These are phyloP conservation scores for Orbilia javanica DNA, from an alignment of 2,329 filamentous ascomycete genomes.

Conservation along the genomic window DNA sequence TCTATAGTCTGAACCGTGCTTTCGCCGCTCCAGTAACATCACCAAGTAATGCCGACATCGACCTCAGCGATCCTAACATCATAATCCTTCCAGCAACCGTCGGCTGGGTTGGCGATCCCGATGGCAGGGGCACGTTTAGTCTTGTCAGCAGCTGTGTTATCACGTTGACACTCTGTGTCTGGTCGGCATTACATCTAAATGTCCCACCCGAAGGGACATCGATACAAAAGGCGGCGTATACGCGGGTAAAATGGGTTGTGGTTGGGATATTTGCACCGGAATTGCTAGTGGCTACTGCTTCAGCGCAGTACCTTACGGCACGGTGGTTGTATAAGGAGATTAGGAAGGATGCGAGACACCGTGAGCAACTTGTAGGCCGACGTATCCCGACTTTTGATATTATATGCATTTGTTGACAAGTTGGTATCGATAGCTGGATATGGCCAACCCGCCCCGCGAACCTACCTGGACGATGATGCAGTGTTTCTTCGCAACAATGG, in stretches of 20 bases:
- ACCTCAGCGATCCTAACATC: neutral
- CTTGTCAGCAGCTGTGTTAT: slow-evolving; percentile 64
- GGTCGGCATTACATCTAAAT: slow-evolving; percentile 65
- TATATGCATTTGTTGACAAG: slow-evolving; percentile 1
- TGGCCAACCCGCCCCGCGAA: slow-evolving; percentile 43
- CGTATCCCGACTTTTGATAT: neutral
- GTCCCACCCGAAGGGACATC: slow-evolving; percentile 61
- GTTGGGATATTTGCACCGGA: slow-evolving; percentile 64
- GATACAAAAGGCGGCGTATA: slow-evolving; percentile 33
- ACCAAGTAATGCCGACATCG: neutral
- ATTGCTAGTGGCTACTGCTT: slow-evolving; percentile 63
- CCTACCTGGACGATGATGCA: slow-evolving; percentile 53
- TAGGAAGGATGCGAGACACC: slow-evolving; percentile 44
- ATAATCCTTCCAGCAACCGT: slow-evolving; percentile 20
- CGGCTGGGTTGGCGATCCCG: slow-evolving; percentile 60
- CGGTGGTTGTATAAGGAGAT: slow-evolving; percentile 44
- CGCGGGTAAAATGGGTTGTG: slow-evolving; percentile 63
- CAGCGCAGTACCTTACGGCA: slow-evolving; percentile 57
- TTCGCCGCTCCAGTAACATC: slow-evolving; percentile 25
- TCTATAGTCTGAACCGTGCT: slow-evolving; percentile 18
- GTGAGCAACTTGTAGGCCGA: slow-evolving; percentile 18
- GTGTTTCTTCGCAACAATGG: slow-evolving; percentile 55
- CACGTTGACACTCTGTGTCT: slow-evolving; percentile 65
- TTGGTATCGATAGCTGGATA: slow-evolving; percentile 9
- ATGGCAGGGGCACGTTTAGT: slow-evolving; percentile 63